These are phyloP conservation scores for Boechera retrofracta DNA, from an alignment of 345 rosid species.

Conservation along the genomic window DNA sequence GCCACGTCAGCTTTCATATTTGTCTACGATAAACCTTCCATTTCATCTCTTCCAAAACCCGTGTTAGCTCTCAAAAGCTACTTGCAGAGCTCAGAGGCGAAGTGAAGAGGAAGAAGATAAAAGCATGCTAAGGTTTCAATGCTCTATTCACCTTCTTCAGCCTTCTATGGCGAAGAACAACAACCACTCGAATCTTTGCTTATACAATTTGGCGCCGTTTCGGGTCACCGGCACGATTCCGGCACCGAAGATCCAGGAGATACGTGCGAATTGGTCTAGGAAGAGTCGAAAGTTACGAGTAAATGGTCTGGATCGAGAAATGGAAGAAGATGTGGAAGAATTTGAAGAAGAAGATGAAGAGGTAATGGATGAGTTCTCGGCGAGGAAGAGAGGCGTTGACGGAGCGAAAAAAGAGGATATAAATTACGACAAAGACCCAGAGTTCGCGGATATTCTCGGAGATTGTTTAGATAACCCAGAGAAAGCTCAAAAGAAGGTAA, in stretches of 20 bases:
- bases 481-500: conserved; percentile 75
- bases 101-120: conserved; percentile 7
- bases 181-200: conserved; percentile 11
- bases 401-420: conserved; percentile 56
- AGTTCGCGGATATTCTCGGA: conserved; percentile 84
- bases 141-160: conserved; percentile 30
- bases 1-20: conserved; percentile 13
- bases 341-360: conserved; percentile 37
- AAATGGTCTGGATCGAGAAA: conserved; percentile 36
- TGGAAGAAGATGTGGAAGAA: conserved; percentile 38
- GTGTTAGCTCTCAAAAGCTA: too few species aligned
- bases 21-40: conserved; percentile 23
- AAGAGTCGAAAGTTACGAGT: conserved; percentile 23
- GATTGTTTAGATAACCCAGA: conserved; percentile 74
- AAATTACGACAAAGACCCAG: conserved; percentile 83
- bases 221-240: conserved; percentile 34
- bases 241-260: conserved; percentile 13
- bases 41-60: conserved; percentile 29
- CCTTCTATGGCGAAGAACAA: conserved; percentile 9
- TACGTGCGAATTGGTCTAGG: conserved; percentile 28
- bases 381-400: conserved; percentile 42
- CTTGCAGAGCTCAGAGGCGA: too few species aligned
- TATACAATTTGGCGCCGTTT: conserved; percentile 38
- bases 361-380: conserved; percentile 41
- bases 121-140: conserved; percentile 34